phyloP scores from a whole-genome alignment of 2,329 filamentous ascomycete genomes.

The Stachybotrys elegans region DNA sequence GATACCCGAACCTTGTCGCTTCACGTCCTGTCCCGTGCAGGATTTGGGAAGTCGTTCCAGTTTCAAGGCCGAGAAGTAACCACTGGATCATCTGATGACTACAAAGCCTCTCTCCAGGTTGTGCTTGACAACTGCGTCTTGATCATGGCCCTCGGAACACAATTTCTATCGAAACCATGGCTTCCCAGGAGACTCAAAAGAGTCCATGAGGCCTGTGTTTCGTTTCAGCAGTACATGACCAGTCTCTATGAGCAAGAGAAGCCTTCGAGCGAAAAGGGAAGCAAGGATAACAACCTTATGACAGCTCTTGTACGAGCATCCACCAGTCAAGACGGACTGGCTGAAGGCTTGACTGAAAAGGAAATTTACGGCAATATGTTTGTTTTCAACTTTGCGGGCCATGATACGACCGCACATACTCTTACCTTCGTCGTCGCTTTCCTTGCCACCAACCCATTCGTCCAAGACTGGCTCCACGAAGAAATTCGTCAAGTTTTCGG shows the following conservation, averaged over 20 bases:
- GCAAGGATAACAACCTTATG: slow-evolving; percentile 13
- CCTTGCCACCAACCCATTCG: slow-evolving; percentile 35
- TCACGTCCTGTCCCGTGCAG: too few relatives aligned
- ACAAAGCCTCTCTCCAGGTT: slow-evolving; percentile 6
- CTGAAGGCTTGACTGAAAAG: slow-evolving; percentile 23
- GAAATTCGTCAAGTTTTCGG: slow-evolving; percentile 23
- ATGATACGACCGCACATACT: slow-evolving; percentile 44
- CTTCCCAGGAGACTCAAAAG: slow-evolving; percentile 11
- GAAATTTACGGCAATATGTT: slow-evolving; percentile 47
- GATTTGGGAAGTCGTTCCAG: too few relatives aligned
- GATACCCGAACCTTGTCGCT: too few relatives aligned
- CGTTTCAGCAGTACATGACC: slow-evolving; percentile 15
- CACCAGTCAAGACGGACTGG: slow-evolving; percentile 6
- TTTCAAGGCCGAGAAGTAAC: too few relatives aligned
- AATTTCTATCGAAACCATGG: slow-evolving; percentile 10
- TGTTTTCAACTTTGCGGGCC: slow-evolving; percentile 43
- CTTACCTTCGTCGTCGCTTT: slow-evolving; percentile 36
- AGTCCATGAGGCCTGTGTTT: slow-evolving; percentile 12
- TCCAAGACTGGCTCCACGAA: slow-evolving; percentile 40
- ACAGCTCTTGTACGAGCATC: slow-evolving; percentile 13
- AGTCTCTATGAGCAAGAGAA: slow-evolving; percentile 13
- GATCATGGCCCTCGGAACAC: slow-evolving; percentile 11
- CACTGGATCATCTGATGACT: too few relatives aligned
- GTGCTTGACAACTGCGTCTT: slow-evolving; percentile 12
- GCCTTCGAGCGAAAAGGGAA: too few relatives aligned